Percentiles rank a stretch among this genome's conserved stretches.
These are phyloP conservation scores for Boletus mariae DNA, from an alignment of 1,284 basidiomycete species.

Conservation along the genomic window DNA sequence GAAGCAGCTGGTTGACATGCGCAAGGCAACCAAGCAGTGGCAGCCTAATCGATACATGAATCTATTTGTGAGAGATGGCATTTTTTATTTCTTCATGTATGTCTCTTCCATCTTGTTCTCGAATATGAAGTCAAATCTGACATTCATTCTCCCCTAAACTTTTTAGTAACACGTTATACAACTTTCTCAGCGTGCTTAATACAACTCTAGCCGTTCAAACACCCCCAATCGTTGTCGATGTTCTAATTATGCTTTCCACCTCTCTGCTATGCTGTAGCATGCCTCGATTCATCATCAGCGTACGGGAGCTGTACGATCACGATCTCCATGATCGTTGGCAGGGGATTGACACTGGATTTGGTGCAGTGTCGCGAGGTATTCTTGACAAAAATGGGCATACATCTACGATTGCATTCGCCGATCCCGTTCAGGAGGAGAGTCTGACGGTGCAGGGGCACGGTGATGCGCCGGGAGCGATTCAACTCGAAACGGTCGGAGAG, in stretches of 20 bases:
- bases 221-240: neutral
- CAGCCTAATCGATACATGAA: too few relatives aligned
- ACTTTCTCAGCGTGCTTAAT: neutral
- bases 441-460: neutral
- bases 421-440: neutral
- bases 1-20: neutral
- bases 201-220: neutral
- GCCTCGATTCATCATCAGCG: neutral
- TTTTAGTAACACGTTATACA: neutral
- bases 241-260: neutral
- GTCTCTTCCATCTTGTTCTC: neutral
- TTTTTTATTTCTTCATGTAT: constrained; percentile 6
- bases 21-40: too few relatives aligned
- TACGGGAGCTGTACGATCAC: neutral
- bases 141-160: too few relatives aligned
- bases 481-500: neutral
- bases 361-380: neutral
- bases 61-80: too few relatives aligned
- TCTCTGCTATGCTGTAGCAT: neutral
- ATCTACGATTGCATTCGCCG: neutral
- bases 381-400: neutral
- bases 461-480: neutral
- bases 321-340: neutral
- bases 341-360: neutral
- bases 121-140: neutral